phyloP scores from a whole-genome alignment of 306 rosid genomes.

The Arachis hypogaea region DNA sequence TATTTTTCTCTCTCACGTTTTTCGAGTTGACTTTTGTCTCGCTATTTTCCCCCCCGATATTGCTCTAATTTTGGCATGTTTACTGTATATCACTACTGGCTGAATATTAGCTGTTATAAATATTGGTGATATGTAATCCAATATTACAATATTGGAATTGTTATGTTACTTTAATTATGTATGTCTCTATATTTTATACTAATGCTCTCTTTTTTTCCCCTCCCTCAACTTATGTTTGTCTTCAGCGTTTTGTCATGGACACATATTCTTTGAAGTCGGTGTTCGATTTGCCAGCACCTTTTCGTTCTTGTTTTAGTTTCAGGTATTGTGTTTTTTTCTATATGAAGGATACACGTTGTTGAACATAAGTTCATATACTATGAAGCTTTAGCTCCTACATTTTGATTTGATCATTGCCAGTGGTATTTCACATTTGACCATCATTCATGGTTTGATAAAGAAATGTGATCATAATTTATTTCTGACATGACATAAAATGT shows the following conservation, averaged over 20 bases:
- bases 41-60: neutral
- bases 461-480: conserved; percentile 12
- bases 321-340: conserved; percentile 53
- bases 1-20: neutral
- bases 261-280: conserved; percentile 79
- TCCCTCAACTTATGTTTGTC: conserved; percentile 1
- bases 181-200: conserved; percentile 7
- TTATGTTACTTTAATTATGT: conserved; percentile 6
- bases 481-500: conserved; percentile 9
- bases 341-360: conserved; percentile 26
- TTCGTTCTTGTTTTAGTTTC: conserved; percentile 79
- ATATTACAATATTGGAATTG: conserved; percentile 9
- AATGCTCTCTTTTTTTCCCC: conserved; percentile 6
- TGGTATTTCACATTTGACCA: neutral
- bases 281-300: conserved; percentile 73
- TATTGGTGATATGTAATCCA: neutral
- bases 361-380: conserved; percentile 16
- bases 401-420: neutral
- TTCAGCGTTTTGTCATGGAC: conserved; percentile 59
- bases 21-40: conserved; percentile 7
- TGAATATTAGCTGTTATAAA: conserved; percentile 9
- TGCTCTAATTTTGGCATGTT: neutral
- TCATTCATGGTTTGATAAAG: neutral
- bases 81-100: neutral
- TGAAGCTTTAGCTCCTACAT: conserved; percentile 6